Evolutionary conservation across 257 asterid genomes (phyloP).

Genomic region (Plantago ovata): DNA sequence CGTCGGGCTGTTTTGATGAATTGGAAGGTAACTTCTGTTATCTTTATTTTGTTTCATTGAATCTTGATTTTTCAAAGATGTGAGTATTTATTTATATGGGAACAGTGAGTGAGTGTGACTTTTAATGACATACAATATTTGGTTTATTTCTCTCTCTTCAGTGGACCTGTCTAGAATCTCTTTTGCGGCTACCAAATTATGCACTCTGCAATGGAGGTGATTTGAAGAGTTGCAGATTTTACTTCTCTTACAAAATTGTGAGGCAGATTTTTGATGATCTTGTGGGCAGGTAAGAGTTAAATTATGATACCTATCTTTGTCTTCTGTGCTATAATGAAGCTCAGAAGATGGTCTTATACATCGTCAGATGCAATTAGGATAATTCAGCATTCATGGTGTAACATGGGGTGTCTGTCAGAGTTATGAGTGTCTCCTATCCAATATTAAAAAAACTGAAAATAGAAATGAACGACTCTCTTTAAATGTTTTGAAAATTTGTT

Average conservation of each 20-base stretch:
- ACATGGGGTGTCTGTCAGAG: not conserved
- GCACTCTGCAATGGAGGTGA: conserved; percentile 42
- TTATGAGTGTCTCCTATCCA: no score
- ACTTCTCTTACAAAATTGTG: conserved; percentile 47
- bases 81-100: no score
- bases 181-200: conserved; percentile 54
- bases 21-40: conserved; percentile 58
- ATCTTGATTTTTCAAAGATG: not conserved
- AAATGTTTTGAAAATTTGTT: no score
- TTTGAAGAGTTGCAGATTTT: conserved; percentile 24
- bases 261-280: conserved; percentile 60
- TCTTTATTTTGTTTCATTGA: conserved; percentile 19
- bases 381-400: not conserved
- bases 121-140: not conserved
- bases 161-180: conserved; percentile 83
- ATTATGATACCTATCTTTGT: conserved; percentile 1
- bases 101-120: no score
- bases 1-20: conserved; percentile 81
- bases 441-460: no score
- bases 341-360: conserved; percentile 14
- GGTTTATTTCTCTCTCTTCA: conserved; percentile 20
- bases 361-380: conserved; percentile 4
- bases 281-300: conserved; percentile 53
- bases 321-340: conserved; percentile 1
- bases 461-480: no score